Base-by-base conservation (phyloP, 176 grass and related monocot genomes). In the Rhynchospora tenuis region DNA sequence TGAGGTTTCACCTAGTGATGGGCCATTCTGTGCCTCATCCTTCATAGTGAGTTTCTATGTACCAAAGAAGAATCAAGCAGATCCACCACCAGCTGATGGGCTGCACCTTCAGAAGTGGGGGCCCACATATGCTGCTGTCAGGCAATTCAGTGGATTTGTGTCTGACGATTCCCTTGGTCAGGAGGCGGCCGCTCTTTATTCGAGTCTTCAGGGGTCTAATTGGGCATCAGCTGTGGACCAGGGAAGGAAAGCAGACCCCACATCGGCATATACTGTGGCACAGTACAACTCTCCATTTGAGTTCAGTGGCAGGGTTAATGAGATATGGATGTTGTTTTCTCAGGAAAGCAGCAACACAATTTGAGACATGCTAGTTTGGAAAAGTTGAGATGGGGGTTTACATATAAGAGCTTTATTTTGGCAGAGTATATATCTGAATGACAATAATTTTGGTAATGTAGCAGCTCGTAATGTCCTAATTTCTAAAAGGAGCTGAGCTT, bases 221-320 rank as follows among this genome's bases (percentile, higher is more conserved):
- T 98, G 92, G 95, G 89, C 93, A 17, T 78, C 79, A 9, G 80
- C 92, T 2, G 92, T 94, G 43, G 81, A 80, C 28, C 75, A 89
- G 16, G 89, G 84, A 22, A 79, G 84, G n/a, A 61, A 67, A 59
- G 66, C 73, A 2, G 81, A 81, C 56, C 86, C 86, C 7, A 69
- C 86, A 0, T 78, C 95, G 8, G n/a, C 67, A 0, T 98, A 98
- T 85, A 91, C 72, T 1, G 96, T 98, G 7, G 96, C 96, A n/a
- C 92, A 95, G 91, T 95, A 98, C 80, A 93, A 95, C 83, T 95
- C 93, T 29, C 91, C 96, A 0, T 95, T 98, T 59, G 96, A 98
- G 92, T 98, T 95, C 67, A 91, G 45, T 69, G 90, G 82, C 14
- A 93, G 92, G 84, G 91, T 98, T 46, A 98, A 98, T 77, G 95